Evolutionary conservation across 192 early-diverging fungal genomes (phyloP).

Genomic region (Linnemannia elongata): DNA sequence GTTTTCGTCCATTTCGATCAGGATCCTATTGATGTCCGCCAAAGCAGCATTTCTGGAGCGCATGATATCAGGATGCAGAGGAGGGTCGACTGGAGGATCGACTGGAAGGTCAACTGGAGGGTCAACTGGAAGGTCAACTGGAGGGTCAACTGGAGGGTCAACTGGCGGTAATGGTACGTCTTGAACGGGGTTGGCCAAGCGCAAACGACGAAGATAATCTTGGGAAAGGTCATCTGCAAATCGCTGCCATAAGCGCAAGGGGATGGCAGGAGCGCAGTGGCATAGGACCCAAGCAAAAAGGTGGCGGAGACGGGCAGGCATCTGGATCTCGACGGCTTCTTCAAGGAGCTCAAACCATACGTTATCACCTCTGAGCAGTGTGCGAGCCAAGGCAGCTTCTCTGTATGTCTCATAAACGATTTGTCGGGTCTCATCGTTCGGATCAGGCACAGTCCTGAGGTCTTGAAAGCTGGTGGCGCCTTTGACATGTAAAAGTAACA

Average conservation of each 20-base stretch:
- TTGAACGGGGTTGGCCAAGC: neutral
- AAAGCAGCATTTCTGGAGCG: conserved; percentile 2
- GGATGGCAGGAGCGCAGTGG: conserved; percentile 1
- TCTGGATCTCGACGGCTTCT: neutral
- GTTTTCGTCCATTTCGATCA: conserved; percentile 7
- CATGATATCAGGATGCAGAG: neutral
- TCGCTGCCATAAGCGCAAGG: neutral
- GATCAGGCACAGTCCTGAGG: conserved; percentile 25
- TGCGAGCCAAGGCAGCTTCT: conserved; percentile 17
- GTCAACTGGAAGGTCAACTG: neutral
- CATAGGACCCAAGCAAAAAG: conserved; percentile 35
- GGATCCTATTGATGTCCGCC: conserved; percentile 6
- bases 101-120: conserved; percentile 1
- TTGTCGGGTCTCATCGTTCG: neutral
- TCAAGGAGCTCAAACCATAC: conserved; percentile 15
- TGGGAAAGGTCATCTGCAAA: neutral
- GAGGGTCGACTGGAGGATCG: conserved; percentile 7
- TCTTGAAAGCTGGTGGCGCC: conserved; percentile 26
- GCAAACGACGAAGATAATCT: neutral
- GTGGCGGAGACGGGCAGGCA: neutral
- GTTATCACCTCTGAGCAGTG: conserved; percentile 30
- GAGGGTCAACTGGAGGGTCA: neutral
- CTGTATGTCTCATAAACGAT: conserved; percentile 14
- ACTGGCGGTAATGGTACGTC: neutral
- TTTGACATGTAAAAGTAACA: conserved; percentile 15